Evolutionary conservation across 768 basidiomycete genomes (phyloP).

Genomic region (Podaxis sp.): DNA sequence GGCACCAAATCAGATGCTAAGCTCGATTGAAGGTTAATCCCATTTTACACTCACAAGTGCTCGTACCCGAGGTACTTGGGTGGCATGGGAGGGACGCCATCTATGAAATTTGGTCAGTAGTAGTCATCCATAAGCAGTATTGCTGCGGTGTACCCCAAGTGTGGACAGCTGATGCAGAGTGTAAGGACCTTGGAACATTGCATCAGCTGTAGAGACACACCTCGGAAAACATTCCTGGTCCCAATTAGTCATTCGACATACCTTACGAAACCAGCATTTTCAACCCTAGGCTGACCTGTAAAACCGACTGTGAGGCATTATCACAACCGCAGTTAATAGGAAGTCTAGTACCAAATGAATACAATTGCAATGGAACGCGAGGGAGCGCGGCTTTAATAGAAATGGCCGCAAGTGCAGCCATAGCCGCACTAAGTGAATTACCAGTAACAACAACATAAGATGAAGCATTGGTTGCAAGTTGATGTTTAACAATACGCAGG

Average conservation of each 20-base stretch:
- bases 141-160: slow-evolving; percentile 27
- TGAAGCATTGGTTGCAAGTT: slow-evolving; percentile 19
- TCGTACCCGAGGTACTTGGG: slow-evolving; percentile 39
- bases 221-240: slow-evolving; percentile 34
- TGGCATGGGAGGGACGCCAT: slow-evolving; percentile 50
- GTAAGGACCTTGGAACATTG: background rate
- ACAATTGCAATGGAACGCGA: slow-evolving; percentile 24
- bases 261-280: slow-evolving; percentile 34
- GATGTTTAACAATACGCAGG: slow-evolving; percentile 16
- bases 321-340: background rate
- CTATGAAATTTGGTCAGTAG: slow-evolving; percentile 19
- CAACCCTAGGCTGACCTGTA: slow-evolving; percentile 47
- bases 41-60: slow-evolving; percentile 34
- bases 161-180: slow-evolving; percentile 28
- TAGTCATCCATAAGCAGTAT: background rate
- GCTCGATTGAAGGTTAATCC: background rate
- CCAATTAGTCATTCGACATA: slow-evolving; percentile 36
- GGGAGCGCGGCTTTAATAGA: slow-evolving; percentile 26
- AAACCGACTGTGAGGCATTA: background rate
- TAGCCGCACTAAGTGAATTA: slow-evolving; percentile 32
- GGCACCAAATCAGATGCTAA: slow-evolving; percentile 10
- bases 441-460: slow-evolving; percentile 29
- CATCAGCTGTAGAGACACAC: slow-evolving; percentile 18
- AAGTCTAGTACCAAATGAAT: slow-evolving; percentile 38
- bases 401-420: slow-evolving; percentile 29